Conservation (phyloP, 176 grass and related monocot genomes). For the Coix lacrymajobi region DNA sequence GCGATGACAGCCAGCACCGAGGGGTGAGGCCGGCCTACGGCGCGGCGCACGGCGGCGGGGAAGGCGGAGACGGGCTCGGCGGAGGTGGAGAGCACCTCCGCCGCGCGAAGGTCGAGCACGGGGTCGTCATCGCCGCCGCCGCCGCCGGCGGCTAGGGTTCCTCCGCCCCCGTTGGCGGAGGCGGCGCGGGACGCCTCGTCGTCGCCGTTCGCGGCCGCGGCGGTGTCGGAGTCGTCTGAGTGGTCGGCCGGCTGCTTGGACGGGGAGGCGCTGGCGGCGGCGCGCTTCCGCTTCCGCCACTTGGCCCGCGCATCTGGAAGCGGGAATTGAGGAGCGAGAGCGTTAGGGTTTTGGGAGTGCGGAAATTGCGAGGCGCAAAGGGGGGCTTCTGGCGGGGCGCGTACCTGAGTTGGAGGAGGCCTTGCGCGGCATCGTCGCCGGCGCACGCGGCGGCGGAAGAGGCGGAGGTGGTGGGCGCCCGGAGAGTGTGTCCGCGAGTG, state of each 20-base stretch:
- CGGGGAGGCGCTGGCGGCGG: conserved; percentile 29
- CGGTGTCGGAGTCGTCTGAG: conserved; percentile 32
- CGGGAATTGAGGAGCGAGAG: not conserved
- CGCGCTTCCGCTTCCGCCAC: conserved; percentile 81
- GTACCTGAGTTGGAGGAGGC: conserved; percentile 71
- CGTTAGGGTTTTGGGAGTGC: conserved; percentile 23
- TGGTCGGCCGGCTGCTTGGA: conserved; percentile 41
- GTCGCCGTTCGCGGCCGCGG: conserved; percentile 12
- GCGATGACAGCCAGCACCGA: conserved; percentile 64
- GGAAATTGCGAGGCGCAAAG: not conserved
- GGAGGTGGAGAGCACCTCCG: conserved; percentile 57
- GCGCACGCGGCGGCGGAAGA: conserved; percentile 20
- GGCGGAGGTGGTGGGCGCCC: not conserved
- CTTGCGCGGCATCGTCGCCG: conserved; percentile 64
- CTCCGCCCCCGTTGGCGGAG: conserved; percentile 13
- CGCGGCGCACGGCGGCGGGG: conserved; percentile 48
- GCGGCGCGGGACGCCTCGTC: conserved; percentile 13
- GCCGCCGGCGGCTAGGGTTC: conserved; percentile 29
- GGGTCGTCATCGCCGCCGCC: conserved; percentile 30
- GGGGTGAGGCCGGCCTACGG: conserved; percentile 60
- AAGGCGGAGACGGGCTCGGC: conserved; percentile 56
- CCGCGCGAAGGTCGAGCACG: conserved; percentile 56
- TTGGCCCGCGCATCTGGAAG: conserved; percentile 72
- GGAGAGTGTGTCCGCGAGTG: conserved; percentile 23
- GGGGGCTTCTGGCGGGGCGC: not conserved